Base-by-base conservation (phyloP, 2,329 filamentous ascomycete species). In the Fusarium annulatum region DNA sequence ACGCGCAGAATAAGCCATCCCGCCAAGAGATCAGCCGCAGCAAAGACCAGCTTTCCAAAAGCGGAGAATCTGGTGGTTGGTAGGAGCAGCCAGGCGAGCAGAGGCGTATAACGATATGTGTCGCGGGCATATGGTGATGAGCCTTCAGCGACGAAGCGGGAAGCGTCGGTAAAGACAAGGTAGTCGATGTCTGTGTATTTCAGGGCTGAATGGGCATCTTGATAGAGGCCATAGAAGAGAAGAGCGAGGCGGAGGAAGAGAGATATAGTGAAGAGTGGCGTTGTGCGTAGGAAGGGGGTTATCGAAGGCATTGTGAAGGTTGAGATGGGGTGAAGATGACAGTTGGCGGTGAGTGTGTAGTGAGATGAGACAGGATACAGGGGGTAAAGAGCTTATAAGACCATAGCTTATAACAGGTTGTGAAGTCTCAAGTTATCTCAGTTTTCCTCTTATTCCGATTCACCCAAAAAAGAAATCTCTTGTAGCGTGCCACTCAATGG, bases 171-270 rank as follows among this genome's bases (percentile, higher is more conserved):
- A 86, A 99, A 99, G 81, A 99, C 96, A 74, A 95, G 91, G 84
- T 99, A 99, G 87, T 99, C 96, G 78, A 99, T 98, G 84, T 99
- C 96, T 58, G 96, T 99, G 86, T 98, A 99, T 84, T 98, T 98
- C 80, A 99, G 85, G 19, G 96, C 92, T 12, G 95, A 97, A 84
- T 95, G 88, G 68, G 94, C 92, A 84, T 99, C 96, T 85, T 99
- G 96, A 87, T 94, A 95, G 69, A 94, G 89, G 66, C 96, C 96
- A 82, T 98, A 98, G 78, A 97, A 81, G 56, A 98, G 89, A 72
- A 99, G 91, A 38, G 85, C 81, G 10, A 90, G 80, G 69, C 96
- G 94, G 30, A 99, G 88, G 53, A 91, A 77, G 61, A 91, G 85
- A 57, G 89, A 86, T 18, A 88, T 81, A 60, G 84, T 71, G 81